phyloP scores from a whole-genome alignment of 768 basidiomycete species.

The Heimioporus sp. region DNA sequence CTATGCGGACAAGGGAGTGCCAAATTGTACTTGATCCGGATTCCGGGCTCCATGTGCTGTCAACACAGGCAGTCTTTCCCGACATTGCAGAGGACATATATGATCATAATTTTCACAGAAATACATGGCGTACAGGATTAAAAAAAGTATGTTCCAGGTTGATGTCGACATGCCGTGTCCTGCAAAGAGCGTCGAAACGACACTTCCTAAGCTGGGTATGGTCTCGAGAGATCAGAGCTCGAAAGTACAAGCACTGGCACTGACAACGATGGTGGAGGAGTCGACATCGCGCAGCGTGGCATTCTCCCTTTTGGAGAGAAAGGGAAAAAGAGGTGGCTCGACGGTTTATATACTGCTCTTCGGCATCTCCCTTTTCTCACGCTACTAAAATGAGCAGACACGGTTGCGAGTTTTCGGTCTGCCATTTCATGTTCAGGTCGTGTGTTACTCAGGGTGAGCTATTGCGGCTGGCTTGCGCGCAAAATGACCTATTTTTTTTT shows the following conservation, averaged over 20 bases:
- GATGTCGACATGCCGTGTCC: constrained; percentile 64
- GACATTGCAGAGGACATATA: background rate
- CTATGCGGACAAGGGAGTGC: too few relatives aligned
- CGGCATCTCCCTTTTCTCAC: constrained; percentile 37
- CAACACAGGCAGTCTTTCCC: too few relatives aligned
- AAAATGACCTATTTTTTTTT: background rate
- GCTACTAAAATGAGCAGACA: constrained; percentile 6
- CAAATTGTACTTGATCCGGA: too few relatives aligned
- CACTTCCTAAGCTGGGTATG: constrained; percentile 62
- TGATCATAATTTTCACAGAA: background rate
- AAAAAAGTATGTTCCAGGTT: constrained; percentile 45
- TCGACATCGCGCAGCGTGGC: constrained; percentile 65
- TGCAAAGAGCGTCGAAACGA: constrained; percentile 47
- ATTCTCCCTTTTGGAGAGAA: constrained; percentile 44
- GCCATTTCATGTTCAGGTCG: constrained; percentile 26
- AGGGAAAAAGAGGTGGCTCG: background rate
- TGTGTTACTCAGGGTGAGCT: constrained; percentile 21
- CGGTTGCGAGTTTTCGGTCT: constrained; percentile 2
- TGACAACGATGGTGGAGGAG: constrained; percentile 53
- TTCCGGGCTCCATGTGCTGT: too few relatives aligned
- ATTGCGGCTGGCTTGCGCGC: background rate
- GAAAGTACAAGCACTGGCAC: constrained; percentile 57
- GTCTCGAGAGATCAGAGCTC: constrained; percentile 58
- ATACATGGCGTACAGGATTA: background rate
- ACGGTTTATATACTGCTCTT: constrained; percentile 22